These are phyloP conservation scores for Amanita phalloides DNA, from an alignment of 768 basidiomycete species.

Conservation along the genomic window DNA sequence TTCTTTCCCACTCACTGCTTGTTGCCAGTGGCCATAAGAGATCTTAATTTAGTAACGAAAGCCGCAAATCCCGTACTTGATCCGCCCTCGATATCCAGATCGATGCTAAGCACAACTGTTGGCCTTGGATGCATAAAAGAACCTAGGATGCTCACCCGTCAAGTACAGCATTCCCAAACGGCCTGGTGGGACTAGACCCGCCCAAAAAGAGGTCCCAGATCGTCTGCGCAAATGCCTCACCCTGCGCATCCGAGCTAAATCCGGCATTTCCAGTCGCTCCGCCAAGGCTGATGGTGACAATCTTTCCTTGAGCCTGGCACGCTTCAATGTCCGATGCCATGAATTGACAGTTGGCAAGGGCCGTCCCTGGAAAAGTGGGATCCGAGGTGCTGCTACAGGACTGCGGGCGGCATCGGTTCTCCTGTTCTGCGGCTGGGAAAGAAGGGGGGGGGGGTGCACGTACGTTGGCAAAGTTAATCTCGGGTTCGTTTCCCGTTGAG, in stretches of 20 bases:
- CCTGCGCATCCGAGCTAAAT: constrained; percentile 43
- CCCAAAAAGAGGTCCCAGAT: constrained; percentile 66
- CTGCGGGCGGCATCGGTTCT: constrained; percentile 19
- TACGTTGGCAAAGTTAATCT: constrained; percentile 50
- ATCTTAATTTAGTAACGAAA: constrained; percentile 35
- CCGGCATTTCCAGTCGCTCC: constrained; percentile 41
- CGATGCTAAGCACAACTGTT: constrained; percentile 23
- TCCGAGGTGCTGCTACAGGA: constrained; percentile 33
- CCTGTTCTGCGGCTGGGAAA: neutral
- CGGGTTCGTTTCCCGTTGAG: constrained; percentile 44
- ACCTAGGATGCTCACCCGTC: constrained; percentile 34
- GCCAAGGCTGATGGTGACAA: constrained; percentile 36
- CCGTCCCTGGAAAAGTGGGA: constrained; percentile 42
- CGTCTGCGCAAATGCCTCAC: constrained; percentile 38
- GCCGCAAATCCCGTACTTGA: constrained; percentile 31
- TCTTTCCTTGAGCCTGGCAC: constrained; percentile 49
- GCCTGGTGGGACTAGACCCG: constrained; percentile 43
- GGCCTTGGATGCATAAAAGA: too few species aligned
- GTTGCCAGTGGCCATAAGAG: constrained; percentile 31
- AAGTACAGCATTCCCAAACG: constrained; percentile 53
- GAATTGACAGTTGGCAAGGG: constrained; percentile 45
- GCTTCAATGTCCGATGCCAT: constrained; percentile 43
- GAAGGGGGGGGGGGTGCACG: neutral
- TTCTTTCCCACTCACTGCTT: constrained; percentile 27
- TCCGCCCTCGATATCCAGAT: constrained; percentile 59